Evolutionary conservation across 2,329 filamentous ascomycete species (phyloP), one percentile per base, ranked within the genome.

Genomic region (Aspergillus intermedius): DNA sequence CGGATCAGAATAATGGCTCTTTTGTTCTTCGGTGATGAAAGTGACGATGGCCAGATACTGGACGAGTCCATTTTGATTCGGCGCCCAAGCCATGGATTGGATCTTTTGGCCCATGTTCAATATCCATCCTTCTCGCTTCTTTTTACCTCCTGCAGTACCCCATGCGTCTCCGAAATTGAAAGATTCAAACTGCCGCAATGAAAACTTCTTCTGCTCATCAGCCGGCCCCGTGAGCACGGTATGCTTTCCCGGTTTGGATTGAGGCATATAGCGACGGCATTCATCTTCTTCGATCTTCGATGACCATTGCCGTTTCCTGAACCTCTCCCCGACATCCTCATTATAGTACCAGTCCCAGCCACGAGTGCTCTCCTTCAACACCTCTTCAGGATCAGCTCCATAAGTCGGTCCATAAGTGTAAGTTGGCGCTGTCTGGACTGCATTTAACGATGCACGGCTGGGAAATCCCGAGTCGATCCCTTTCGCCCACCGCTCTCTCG

Each of bases 11-110:
- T 65, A 59, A 13, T 53, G 40, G 45, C 55, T 50, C 48, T 70
- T 69, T 50, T 74, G 68, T 25, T 64, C 59, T 9, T 67, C 58
- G 7, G 64, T 60, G 19, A 70, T 65, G n/a, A 65, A 64, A 12
- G 72, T 67, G 25, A 69, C 68, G 5, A 81, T 64, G 15, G 79
- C 78, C 5, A 84, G 70, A 62, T 81, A 83, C 54, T 84, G 81
- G 17, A 65, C 69, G n/a, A 60, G 54, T 2, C 70, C 72, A 17
- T 66, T 49, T 43, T 67, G 64, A 45, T 72, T 71, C 12, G 73
- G 72, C n/a, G 69, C 71, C 74, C 74, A 77, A 13, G 66, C 67
- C 43, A 73, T 49, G 53, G 75, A 76, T 52, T 79, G 74, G 7
- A 82, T 62, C 44, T 73, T 76, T 1, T 70, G 69, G 3, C 79